Base-by-base conservation (phyloP, 768 basidiomycete species). In the Kwoniella heveanensis region DNA sequence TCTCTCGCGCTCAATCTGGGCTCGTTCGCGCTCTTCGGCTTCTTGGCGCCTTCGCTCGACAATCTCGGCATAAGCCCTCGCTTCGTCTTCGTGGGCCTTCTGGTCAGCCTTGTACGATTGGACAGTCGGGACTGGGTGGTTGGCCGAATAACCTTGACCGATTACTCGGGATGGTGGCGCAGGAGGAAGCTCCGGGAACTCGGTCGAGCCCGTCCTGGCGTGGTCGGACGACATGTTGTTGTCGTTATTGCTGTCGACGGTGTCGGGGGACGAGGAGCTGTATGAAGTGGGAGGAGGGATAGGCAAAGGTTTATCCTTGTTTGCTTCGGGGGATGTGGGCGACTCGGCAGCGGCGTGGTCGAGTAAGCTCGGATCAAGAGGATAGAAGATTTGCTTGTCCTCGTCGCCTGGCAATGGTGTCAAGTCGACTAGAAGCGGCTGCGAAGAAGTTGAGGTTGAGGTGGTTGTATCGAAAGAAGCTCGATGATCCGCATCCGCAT, bases 121-220 rank as follows among this genome's bases (percentile, higher is more conserved):
- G 30, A 80, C 76, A 12, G 80, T 81, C 8, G 80, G 80, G 8
- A 78, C 75, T 8, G 77, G 77, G 57, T 80, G 73, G 39, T 71
- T 64, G 53, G 64, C 49, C 0, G 68, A 70, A 49, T 76, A 80
- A 17, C 77, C 77, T 51, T 72, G 64, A 15, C 77, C 76, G 50
- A 76, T 25, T 27, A 69, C 60, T 29, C 70, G 64, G 15, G 76
- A 74, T 13, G 79, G 79, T 3, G 79, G 79, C 1, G 76, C 79
- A 25, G 65, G 51, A 26, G 76, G 76, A 6, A 77, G 67, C 2
- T 63, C 56, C 6, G 78, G 73, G 29, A 76, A 57, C 15, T 57
- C 62, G 15, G 62, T 57, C 10, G 9, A 21, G 17, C 39, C 39
- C 37, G 24, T 21, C 10, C 17, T 57, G 12, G 36, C 44, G 44